Conservation (phyloP, 495 filamentous ascomycete species). For the Penicillium riverlandense region DNA sequence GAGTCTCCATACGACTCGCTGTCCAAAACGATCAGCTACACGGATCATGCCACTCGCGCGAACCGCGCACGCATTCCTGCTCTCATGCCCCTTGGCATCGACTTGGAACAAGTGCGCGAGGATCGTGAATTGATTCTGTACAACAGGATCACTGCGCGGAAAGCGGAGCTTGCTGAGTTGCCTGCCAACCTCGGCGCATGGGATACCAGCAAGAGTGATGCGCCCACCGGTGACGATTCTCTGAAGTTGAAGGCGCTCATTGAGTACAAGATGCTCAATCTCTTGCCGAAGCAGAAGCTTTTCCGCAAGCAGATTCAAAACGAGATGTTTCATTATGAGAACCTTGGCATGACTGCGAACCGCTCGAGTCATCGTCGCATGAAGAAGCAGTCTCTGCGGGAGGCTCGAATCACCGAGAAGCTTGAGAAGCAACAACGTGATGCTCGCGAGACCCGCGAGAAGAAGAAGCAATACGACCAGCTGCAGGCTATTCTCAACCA, state of each 20-base stretch:
- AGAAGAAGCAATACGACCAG: constrained; percentile 92
- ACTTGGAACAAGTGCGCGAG: constrained; percentile 68
- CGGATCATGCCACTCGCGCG: constrained; percentile 64
- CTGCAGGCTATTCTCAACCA: constrained; percentile 66
- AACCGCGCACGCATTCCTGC: constrained; percentile 74
- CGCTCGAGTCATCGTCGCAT: constrained; percentile 80
- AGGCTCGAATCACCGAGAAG: constrained; percentile 95
- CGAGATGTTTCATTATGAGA: constrained; percentile 88
- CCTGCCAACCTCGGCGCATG: constrained; percentile 77
- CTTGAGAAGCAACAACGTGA: constrained; percentile 97
- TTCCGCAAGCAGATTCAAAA: constrained; percentile 78
- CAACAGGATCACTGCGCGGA: constrained; percentile 79
- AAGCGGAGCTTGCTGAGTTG: constrained; percentile 71
- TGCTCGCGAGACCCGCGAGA: constrained; percentile 85
- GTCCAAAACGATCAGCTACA: constrained; percentile 61
- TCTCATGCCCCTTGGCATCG: constrained; percentile 78
- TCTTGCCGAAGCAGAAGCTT: constrained; percentile 77
- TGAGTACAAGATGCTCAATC: constrained; percentile 79
- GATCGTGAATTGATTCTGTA: constrained; percentile 83
- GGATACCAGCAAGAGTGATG: constrained; percentile 67
- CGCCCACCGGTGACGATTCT: constrained; percentile 66
- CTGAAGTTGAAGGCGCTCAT: constrained; percentile 86
- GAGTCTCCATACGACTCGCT: constrained; percentile 57
- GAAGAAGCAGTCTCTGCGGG: constrained; percentile 94
- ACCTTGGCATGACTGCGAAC: constrained; percentile 91